Percentiles rank a stretch among this genome's conserved stretches.
These are phyloP conservation scores for Penicillium expansum DNA, from an alignment of 2,329 filamentous ascomycete genomes.

Conservation along the genomic window DNA sequence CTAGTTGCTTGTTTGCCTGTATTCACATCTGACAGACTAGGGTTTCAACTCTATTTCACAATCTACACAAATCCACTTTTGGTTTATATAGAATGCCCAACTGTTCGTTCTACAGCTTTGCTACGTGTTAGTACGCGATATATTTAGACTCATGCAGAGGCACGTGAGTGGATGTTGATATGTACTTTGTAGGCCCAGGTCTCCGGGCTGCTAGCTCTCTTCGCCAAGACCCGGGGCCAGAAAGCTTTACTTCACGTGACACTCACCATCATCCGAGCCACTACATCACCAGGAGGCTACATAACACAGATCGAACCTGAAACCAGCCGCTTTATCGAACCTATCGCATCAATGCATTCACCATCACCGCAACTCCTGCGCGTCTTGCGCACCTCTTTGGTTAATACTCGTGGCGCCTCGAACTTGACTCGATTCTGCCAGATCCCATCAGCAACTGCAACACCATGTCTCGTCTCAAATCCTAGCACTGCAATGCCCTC, in stretches of 20 bases:
- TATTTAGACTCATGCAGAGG: not conserved
- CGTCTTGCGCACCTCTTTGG: constrained; percentile 39
- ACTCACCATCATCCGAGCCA: not conserved
- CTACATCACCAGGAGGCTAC: not conserved
- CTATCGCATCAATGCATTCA: constrained; percentile 32
- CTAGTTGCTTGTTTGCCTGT: not conserved
- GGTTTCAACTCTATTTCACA: not conserved
- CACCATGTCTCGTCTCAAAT: constrained; percentile 5
- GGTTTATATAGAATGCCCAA: not conserved
- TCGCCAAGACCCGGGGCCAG: constrained; percentile 6
- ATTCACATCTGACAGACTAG: not conserved
- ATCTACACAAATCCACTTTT: not conserved
- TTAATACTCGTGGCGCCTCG: constrained; percentile 12
- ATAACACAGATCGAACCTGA: not conserved
- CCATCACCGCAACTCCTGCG: constrained; percentile 45
- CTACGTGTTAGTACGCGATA: not conserved
- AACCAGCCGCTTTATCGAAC: not conserved
- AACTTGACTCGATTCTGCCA: constrained; percentile 14
- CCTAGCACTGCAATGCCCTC: constrained; percentile 4
- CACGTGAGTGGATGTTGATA: not conserved
- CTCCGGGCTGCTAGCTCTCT: not conserved
- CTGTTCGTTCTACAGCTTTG: not conserved
- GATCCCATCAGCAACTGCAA: constrained; percentile 6
- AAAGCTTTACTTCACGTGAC: constrained; percentile 4
- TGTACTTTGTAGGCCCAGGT: not conserved